Evolutionary conservation across 2,329 filamentous ascomycete genomes (phyloP), one percentile per base, ranked within the genome.

Genomic region (Curvularia sp.): DNA sequence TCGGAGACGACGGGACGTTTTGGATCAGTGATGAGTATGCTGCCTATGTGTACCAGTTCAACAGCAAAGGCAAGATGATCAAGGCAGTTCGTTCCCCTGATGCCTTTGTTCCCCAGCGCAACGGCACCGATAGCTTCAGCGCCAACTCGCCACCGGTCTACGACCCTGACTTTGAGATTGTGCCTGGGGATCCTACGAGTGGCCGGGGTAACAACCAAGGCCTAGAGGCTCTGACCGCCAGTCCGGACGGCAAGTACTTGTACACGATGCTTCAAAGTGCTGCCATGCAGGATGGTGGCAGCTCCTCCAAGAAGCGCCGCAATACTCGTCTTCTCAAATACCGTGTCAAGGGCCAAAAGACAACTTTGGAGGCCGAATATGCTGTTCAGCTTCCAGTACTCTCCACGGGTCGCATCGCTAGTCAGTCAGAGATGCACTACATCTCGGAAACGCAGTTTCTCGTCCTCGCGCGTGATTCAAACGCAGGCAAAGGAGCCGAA

Each of bases 161-260:
- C 69, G 73, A 86, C 52, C 79, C 80, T 0, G 72, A 80, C 13
- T 70, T 81, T 15, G 70, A 77, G 9, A 81, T 85, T 2, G 75
- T 73, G 2, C 89, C 89, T 0, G 80, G 78, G 13, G 80, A 89
- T 62, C 86, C 88, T 0, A 80, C 82, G 1, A 83, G 83, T 0
- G 89, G 89, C 12, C 84, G 89, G 20, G 80, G 83, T 54, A 91
- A 92, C 74, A 92, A 92, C 74, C 88, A 91, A 71, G 89, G 89
- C n/a, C 85, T 92, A 49, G 89, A 92, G 75, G 89, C 86, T 0
- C 75, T 92, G 49, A 88, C 87, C 0, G 75, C 84, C n/a, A 86
- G 84, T 3, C 79, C 83, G 0, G 85, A 89, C 63, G 87, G 88
- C 9, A 86, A 85, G 60, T 85, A 81, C 1, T 78, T 92, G 10